Percentiles rank a stretch among this genome's conserved stretches.
These are phyloP conservation scores for Trichophyton equinum DNA, from an alignment of 2,329 filamentous ascomycete genomes.

Conservation along the genomic window DNA sequence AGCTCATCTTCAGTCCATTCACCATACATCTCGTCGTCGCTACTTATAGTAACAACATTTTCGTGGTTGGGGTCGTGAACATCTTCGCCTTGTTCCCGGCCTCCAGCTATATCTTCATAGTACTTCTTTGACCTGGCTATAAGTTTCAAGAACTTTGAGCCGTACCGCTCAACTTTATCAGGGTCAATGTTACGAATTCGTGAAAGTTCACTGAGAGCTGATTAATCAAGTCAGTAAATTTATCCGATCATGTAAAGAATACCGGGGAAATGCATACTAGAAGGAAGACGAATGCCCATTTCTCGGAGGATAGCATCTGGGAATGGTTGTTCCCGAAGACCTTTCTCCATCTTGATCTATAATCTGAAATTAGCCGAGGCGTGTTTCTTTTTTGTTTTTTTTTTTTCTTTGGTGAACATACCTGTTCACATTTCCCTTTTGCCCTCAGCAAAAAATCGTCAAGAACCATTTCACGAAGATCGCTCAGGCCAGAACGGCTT, in stretches of 20 bases:
- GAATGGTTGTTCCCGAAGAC: slow-evolving; percentile 36
- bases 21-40: slow-evolving; percentile 28
- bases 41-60: slow-evolving; percentile 34
- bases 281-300: slow-evolving; percentile 37
- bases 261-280: slow-evolving; percentile 20
- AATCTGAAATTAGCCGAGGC: not conserved
- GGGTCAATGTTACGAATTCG: slow-evolving; percentile 32
- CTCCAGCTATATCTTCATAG: slow-evolving; percentile 32
- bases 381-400: not conserved
- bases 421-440: slow-evolving; percentile 32
- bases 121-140: slow-evolving; percentile 29
- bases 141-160: slow-evolving; percentile 31
- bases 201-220: slow-evolving; percentile 20
- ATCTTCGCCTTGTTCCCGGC: slow-evolving; percentile 35
- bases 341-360: slow-evolving; percentile 33
- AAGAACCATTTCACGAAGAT: slow-evolving; percentile 32
- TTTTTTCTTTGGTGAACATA: slow-evolving; percentile 15
- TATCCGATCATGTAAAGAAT: slow-evolving; percentile 11
- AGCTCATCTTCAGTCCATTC: not conserved
- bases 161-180: slow-evolving; percentile 35
- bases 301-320: slow-evolving; percentile 36
- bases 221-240: slow-evolving; percentile 17
- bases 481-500: slow-evolving; percentile 31
- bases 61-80: slow-evolving; percentile 35
- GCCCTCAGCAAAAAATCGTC: slow-evolving; percentile 38